These are phyloP conservation scores for Setaria italica DNA, from an alignment of 202 grass and related monocot species.

Conservation along the genomic window DNA sequence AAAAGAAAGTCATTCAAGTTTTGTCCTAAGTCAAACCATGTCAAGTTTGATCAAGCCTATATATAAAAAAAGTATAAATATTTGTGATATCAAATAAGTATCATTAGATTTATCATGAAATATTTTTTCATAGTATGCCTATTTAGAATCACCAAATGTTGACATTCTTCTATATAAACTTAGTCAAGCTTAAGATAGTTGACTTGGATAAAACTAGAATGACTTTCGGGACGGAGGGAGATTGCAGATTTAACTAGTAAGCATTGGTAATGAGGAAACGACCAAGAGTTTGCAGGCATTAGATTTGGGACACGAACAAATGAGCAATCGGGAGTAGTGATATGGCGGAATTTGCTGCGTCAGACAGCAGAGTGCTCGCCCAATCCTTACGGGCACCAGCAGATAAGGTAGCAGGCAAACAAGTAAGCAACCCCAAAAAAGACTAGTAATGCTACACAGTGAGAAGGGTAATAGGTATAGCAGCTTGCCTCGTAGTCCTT, in stretches of 20 bases:
- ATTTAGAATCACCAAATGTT: no score
- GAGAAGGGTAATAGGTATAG: not conserved
- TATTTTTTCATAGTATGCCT: no score
- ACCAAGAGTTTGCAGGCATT: not conserved
- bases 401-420: slow-evolving; percentile 19
- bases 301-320: not conserved
- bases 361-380: not conserved
- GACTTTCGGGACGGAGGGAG: no score
- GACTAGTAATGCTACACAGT: not conserved
- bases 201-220: no score
- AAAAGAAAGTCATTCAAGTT: no score
- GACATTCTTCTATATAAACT: no score
- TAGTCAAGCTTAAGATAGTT: no score
- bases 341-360: not conserved
- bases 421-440: not conserved
- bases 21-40: no score
- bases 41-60: no score
- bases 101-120: no score
- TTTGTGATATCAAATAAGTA: no score
- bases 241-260: not conserved
- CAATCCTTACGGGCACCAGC: not conserved
- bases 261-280: not conserved
- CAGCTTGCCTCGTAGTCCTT: slow-evolving; percentile 78
- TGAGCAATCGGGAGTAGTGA: not conserved
- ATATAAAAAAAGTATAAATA: no score